Base-by-base conservation (phyloP, 2,329 filamentous ascomycete genomes). In the Arthrobotrys pseudoclavata region DNA sequence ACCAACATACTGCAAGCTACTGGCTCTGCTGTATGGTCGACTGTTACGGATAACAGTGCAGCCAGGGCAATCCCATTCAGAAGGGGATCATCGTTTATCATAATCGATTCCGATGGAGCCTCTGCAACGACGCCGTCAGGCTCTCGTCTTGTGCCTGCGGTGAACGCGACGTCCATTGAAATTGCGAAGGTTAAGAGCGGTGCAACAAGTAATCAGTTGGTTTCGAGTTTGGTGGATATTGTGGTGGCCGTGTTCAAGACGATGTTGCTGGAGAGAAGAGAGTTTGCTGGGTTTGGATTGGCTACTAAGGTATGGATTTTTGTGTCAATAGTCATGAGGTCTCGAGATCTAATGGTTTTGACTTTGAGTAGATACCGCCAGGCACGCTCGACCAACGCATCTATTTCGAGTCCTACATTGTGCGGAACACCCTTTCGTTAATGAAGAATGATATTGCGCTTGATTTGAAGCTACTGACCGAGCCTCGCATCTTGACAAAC, bases 331-430 rank as follows among this genome's bases (percentile, higher is more conserved):
- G 13, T 42, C 53, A 22, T 22, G 34, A 20, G 7, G 4, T 34
- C 15, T 12, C 9, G 4, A 50, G 20, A 24, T n/a, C 71, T 69
- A 50, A 45, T 50, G 20, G 13, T 20, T 22, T 42, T 37, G 9
- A 29, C 24, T n/a, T 40, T 42, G 24, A 29, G n/a, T 67, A 79
- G 74, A 80, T 82, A 0, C 96, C 96, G 0, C 93, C 96, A 0
- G 94, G 95, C 0, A 97, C 97, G 81, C 89, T 95, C 80, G 96
- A 98, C 82, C 94, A 98, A 80, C 94, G 97, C 81, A 93, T 94
- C 0, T 97, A 94, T 83, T 97, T 99, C 80, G 93, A 97, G 82
- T 97, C 96, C 0, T 97, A 94, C 82, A 86, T 98, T 2, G 85
- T 98, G 20, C 89, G 90, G 29, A 91, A 91, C 79, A 90, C 92